Base-by-base conservation (phyloP, 495 filamentous ascomycete species). In the Tuber microsphaerosporum region DNA sequence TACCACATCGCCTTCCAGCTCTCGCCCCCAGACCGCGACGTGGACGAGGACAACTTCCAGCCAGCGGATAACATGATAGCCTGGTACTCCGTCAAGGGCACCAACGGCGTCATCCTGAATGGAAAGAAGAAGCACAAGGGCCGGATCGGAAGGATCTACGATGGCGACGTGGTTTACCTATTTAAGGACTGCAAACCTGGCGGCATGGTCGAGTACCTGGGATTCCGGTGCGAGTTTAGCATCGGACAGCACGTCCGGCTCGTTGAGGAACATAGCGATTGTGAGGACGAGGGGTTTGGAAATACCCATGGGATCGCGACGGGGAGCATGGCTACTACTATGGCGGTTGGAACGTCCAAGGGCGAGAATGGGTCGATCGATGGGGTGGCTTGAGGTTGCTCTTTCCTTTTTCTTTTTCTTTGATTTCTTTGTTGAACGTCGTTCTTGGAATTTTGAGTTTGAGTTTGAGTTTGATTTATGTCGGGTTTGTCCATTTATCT, bases 1-100 rank as follows among this genome's bases (percentile, higher is more conserved):
- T 68, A 56, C 19, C 81, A 83, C 70, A 69, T 82, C 19, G 80
- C 77, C 10, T 43, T 82, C 19, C 75, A 78, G 51, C 61, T 82
- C 9, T 71, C 79, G 6, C 48, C 74, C 26, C 75, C 77, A 0
- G 42, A 51, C 12, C 20, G 56, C 16, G 16, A 61, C 0, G 1
- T 43, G 65, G 31, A 75, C n/a, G 41, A 22, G 39, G 72, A 51
- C 41, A 42, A 22, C n/a, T 31, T 31, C 20, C 74, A 79, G 65
- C 73, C 77, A 7, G 46, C 70, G 6, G 69, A 77, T 16, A 56
- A 76, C 22, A 82, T 82, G 81, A 69, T 78, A 43, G 81, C 77
- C 31, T 77, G 74, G 71, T 78, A 76, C 42, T 75, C 76, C 9
- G 74, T 80, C 8, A 68, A n/a, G 2, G 81, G 75, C n/a, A 72